Evolutionary conservation across 163 green algal genomes (phyloP), one percentile per base, ranked within the genome.

Genomic region (Chloroidium sp.): DNA sequence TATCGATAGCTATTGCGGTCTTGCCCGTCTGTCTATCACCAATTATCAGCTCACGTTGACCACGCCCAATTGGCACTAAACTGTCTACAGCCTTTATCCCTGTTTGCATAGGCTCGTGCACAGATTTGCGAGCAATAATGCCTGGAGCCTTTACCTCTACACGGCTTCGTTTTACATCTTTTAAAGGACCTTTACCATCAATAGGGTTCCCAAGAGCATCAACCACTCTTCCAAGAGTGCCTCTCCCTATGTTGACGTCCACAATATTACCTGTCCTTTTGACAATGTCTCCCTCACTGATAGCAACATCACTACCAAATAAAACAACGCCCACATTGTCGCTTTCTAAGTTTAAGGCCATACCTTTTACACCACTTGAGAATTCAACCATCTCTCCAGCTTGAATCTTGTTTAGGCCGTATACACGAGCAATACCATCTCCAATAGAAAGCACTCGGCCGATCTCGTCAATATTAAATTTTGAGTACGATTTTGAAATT

Each of bases 361-460:
- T 98, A 81, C 94, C 93, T 88, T 94, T 93, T 62, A 97, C 89
- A 76, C 93, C 93, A 82, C 84, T 89, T 78, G 89, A 87, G 81
- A 98, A 98, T 88, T 94, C 94, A 60, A 98, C 91, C 88, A 98
- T 92, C 88, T 98, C 94, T 77, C 94, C 94, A 12, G 94, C 92
- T 89, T 95, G 91, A 84, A 97, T 91, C 81, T 94, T 96, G 77
- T 95, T 92, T 76, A 97, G 84, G 67, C 94, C 93, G 77, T 97
- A 96, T 36, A 97, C 83, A 80, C 94, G 92, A 69, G 93, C 94
- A 84, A 97, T 97, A 89, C 94, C 94, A 82, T 97, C 94, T 81
- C 94, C 94, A 74, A 97, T 90, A 68, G 86, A 92, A 69, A 97
- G 86, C 76, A 97, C 94, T 79, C 90, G 88, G 36, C 93, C 93